Evolutionary conservation across 352 stramenopile genomes (phyloP).

Genomic region (Pythium plurisporium): DNA sequence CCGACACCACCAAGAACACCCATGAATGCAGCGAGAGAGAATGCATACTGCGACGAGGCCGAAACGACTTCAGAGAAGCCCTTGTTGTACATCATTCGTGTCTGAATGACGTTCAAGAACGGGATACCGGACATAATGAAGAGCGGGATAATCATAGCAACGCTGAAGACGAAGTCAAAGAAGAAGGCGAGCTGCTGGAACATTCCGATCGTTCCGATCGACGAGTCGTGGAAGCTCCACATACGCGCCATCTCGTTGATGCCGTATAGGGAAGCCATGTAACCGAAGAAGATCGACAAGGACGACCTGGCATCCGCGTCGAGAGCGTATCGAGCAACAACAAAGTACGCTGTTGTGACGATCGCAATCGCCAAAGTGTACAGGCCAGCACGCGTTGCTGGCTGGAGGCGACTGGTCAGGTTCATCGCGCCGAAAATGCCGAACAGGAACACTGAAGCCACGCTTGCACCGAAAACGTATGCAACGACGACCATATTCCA

Average conservation of each 20-base stretch:
- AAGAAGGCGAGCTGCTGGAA: conserved; percentile 83
- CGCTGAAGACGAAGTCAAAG: conserved; percentile 82
- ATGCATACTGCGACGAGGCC: conserved; percentile 82
- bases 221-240: conserved; percentile 71
- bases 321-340: conserved; percentile 36
- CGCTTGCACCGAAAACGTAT: conserved; percentile 49
- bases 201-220: conserved; percentile 54
- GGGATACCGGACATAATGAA: conserved; percentile 78
- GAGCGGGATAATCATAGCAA: conserved; percentile 68
- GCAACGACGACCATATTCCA: conserved; percentile 49
- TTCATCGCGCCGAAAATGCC: conserved; percentile 47
- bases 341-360: conserved; percentile 42
- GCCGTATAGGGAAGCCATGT: conserved; percentile 67
- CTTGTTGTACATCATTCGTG: conserved; percentile 91
- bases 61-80: conserved; percentile 83
- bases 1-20: conserved; percentile 60
- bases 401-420: conserved; percentile 22
- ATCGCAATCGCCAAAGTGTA: conserved; percentile 47
- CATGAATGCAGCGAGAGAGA: conserved; percentile 78
- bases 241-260: conserved; percentile 85
- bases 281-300: conserved; percentile 77
- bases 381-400: conserved; percentile 40
- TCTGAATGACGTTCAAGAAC: conserved; percentile 86
- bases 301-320: conserved; percentile 30
- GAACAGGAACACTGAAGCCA: conserved; percentile 54